These are phyloP conservation scores for Adansonia grandidieri DNA, from an alignment of 441 rosid genomes.

Conservation along the genomic window DNA sequence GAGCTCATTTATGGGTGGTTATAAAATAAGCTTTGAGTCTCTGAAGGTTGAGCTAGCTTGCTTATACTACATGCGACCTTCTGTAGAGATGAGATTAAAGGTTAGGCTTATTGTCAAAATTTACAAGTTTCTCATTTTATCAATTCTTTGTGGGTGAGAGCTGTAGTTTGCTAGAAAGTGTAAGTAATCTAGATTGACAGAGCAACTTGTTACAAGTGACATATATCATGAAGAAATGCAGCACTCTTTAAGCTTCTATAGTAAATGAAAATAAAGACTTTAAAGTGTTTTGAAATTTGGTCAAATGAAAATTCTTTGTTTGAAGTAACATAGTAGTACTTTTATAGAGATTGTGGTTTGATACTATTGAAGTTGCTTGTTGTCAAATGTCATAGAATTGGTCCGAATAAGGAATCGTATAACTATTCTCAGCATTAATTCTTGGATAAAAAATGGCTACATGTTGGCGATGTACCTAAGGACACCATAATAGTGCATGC, in stretches of 20 bases:
- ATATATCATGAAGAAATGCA: not conserved
- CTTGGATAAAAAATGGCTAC: not conserved
- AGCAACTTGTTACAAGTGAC: not conserved
- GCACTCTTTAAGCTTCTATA: not conserved
- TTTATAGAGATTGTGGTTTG: not conserved
- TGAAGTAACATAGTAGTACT: not conserved
- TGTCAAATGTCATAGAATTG: slow-evolving; percentile 13
- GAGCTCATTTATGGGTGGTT: slow-evolving; percentile 41
- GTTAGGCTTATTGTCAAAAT: slow-evolving; percentile 47
- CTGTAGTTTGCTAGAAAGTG: not conserved
- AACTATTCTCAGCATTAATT: slow-evolving; percentile 11
- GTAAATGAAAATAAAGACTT: slow-evolving; percentile 5
- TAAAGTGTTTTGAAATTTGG: not conserved
- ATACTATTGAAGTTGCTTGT: not conserved
- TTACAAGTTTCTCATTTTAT: slow-evolving; percentile 17
- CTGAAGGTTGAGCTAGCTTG: slow-evolving; percentile 85
- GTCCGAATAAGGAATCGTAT: not conserved
- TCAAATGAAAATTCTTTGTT: slow-evolving; percentile 1
- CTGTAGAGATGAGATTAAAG: slow-evolving; percentile 70
- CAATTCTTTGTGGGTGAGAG: not conserved
- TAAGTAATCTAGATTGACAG: slow-evolving; percentile 12
- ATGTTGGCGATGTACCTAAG: slow-evolving; percentile 2
- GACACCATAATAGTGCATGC: not conserved
- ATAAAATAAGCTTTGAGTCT: slow-evolving; percentile 51
- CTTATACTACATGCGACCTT: slow-evolving; percentile 76